Evolutionary conservation across 1,284 basidiomycete species (phyloP).

Genomic region (Austroboletus rostrupii): DNA sequence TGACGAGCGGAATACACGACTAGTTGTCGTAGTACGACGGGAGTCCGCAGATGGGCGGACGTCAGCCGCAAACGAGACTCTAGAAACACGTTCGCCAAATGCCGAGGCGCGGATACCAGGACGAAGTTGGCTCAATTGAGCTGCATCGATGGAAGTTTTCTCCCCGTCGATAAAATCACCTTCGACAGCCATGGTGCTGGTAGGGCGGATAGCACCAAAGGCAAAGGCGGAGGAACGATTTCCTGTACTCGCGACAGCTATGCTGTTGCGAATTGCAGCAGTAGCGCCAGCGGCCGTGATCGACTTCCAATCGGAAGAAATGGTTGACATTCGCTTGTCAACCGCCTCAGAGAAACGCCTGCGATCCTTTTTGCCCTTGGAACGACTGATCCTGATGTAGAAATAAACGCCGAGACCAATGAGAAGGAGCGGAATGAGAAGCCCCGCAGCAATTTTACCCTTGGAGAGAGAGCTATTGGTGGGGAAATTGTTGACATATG

Average conservation of each 20-base stretch:
- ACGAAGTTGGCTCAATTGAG: conserved; percentile 52
- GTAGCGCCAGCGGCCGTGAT: conserved; percentile 70
- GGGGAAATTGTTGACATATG: conserved; percentile 34
- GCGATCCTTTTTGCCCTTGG: conserved; percentile 55
- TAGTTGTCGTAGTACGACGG: conserved; percentile 45
- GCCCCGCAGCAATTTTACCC: conserved; percentile 75
- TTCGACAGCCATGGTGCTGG: conserved; percentile 44
- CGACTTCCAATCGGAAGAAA: conserved; percentile 72
- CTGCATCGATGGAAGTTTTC: conserved; percentile 40
- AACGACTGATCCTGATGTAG: conserved; percentile 59
- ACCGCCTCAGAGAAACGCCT: conserved; percentile 67
- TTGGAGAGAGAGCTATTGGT: conserved; percentile 41
- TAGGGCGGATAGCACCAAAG: conserved; percentile 54
- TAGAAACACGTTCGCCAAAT: conserved; percentile 45
- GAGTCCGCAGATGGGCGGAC: conserved; percentile 58
- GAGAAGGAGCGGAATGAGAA: conserved; percentile 69
- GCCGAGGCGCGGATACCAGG: conserved; percentile 42
- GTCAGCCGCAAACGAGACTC: conserved; percentile 75
- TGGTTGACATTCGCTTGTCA: conserved; percentile 80
- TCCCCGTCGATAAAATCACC: conserved; percentile 30
- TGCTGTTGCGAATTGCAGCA: conserved; percentile 68
- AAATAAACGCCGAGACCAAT: conserved; percentile 43
- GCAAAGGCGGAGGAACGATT: conserved; percentile 49
- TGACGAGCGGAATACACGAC: conserved; percentile 42
- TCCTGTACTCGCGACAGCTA: conserved; percentile 45